phyloP scores from a whole-genome alignment of 2,329 filamentous ascomycete genomes.

The Fusarium sp. region DNA sequence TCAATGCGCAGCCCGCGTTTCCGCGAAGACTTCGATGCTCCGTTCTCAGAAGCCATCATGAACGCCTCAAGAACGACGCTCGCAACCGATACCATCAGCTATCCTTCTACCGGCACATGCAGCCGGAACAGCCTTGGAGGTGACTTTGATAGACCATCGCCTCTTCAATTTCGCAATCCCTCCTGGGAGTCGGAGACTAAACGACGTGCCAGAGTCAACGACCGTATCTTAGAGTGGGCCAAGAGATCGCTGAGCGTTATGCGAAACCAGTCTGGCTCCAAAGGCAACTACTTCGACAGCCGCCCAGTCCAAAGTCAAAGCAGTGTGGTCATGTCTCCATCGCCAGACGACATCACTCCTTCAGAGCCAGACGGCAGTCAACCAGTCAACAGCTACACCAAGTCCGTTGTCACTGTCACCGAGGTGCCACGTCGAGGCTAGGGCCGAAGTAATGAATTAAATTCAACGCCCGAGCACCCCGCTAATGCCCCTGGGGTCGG shows the following conservation, averaged over 20 bases:
- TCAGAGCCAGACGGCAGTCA: slow-evolving; percentile 33
- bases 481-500: slow-evolving; percentile 29
- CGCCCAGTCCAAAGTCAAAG: slow-evolving; percentile 32
- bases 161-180: slow-evolving; percentile 46
- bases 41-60: slow-evolving; percentile 55
- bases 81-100: slow-evolving; percentile 48
- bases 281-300: slow-evolving; percentile 42
- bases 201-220: slow-evolving; percentile 52
- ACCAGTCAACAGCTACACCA: slow-evolving; percentile 22
- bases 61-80: slow-evolving; percentile 51
- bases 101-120: slow-evolving; percentile 41
- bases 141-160: slow-evolving; percentile 40
- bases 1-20: slow-evolving; percentile 54
- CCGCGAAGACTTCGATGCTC: slow-evolving; percentile 57
- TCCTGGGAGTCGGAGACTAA: slow-evolving; percentile 50
- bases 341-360: slow-evolving; percentile 34
- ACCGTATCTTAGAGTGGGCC: slow-evolving; percentile 54
- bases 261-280: slow-evolving; percentile 45
- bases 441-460: slow-evolving; percentile 24
- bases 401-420: slow-evolving; percentile 33
- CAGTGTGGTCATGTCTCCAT: slow-evolving; percentile 36
- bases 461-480: slow-evolving; percentile 11
- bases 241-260: slow-evolving; percentile 51
- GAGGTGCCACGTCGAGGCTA: slow-evolving; percentile 32
- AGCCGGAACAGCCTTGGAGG: slow-evolving; percentile 49